phyloP scores from a whole-genome alignment of 345 rosid genomes.

The Ceriops decandra region DNA sequence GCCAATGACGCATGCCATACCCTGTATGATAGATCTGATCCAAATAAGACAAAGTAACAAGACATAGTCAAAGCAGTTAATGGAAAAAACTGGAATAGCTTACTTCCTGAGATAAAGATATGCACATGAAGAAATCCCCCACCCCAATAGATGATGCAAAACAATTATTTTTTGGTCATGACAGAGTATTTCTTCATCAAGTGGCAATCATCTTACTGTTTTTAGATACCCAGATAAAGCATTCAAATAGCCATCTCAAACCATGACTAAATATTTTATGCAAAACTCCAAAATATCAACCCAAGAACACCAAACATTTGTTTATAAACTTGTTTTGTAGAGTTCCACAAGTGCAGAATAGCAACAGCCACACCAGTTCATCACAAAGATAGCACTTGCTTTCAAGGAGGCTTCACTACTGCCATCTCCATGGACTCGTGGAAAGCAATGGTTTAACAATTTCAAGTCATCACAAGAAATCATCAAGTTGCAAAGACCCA shows the following conservation, averaged over 20 bases:
- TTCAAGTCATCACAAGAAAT: neutral
- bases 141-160: too few relatives aligned
- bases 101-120: neutral
- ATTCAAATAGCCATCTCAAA: neutral
- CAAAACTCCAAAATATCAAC: neutral
- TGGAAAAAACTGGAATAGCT: neutral
- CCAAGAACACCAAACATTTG: neutral
- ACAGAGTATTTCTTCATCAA: neutral
- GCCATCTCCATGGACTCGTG: neutral
- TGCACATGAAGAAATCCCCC: too few relatives aligned
- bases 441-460: neutral
- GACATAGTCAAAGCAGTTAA: neutral
- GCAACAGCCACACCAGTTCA: neutral
- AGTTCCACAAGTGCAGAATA: too few relatives aligned
- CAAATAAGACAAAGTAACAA: neutral
- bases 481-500: too few relatives aligned
- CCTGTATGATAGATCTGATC: slow-evolving; percentile 17
- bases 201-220: neutral
- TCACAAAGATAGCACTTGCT: neutral
- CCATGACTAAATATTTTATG: neutral
- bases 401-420: neutral
- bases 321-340: too few relatives aligned
- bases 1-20: slow-evolving; percentile 27
- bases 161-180: too few relatives aligned
- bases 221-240: neutral